Conservation (phyloP, 2,329 filamentous ascomycete species). For the Scedosporium aurantiacum region DNA sequence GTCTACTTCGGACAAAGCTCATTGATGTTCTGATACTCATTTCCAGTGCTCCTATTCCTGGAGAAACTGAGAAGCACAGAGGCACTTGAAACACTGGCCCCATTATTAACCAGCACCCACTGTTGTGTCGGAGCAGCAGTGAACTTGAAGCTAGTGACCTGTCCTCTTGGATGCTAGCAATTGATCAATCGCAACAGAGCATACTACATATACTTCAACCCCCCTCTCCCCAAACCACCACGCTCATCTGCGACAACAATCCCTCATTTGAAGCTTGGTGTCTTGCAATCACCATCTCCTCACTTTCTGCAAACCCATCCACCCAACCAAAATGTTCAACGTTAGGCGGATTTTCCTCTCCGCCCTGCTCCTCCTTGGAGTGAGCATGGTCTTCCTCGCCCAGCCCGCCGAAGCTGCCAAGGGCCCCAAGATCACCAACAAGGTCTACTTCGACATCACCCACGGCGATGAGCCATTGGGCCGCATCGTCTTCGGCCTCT, state of each 20-base stretch:
- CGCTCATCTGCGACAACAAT: conserved; percentile 8
- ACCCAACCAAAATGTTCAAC: conserved; percentile 54
- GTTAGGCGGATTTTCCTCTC: conserved; percentile 60
- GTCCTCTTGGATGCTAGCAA: background rate
- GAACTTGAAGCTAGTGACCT: background rate
- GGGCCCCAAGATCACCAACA: conserved; percentile 91
- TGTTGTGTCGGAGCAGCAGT: background rate
- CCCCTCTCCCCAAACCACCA: conserved; percentile 10
- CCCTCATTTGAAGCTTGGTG: background rate
- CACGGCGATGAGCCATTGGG: conserved; percentile 66
- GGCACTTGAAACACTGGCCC: background rate
- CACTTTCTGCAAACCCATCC: background rate
- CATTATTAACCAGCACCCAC: background rate
- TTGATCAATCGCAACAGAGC: background rate
- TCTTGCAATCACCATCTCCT: conserved; percentile 1
- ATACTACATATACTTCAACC: conserved; percentile 7
- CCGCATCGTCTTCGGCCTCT: conserved; percentile 70
- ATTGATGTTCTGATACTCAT: background rate
- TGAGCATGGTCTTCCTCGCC: conserved; percentile 64
- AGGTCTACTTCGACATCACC: conserved; percentile 81
- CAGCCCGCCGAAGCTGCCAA: conserved; percentile 64
- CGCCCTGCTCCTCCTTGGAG: conserved; percentile 63
- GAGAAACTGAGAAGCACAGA: background rate
- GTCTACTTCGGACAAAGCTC: background rate
- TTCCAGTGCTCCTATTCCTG: background rate